Base-by-base conservation (phyloP, 176 grass and related monocot species). In the Phoenix roebelenii region DNA sequence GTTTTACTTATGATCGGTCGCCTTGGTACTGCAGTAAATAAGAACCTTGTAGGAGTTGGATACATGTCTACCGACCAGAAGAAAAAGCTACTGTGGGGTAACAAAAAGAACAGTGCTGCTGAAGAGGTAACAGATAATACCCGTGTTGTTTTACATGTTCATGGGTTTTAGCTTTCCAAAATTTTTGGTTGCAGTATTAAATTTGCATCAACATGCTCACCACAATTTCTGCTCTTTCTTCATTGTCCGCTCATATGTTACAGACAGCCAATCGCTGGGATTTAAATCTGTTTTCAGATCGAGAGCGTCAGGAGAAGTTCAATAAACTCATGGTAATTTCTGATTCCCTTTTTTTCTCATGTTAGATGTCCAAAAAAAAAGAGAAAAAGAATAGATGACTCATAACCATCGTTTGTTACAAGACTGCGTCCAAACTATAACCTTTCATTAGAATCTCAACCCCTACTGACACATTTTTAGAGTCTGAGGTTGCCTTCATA, bases 401-500 rank as follows among this genome's bases (percentile, higher is more conserved):
- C 1, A 49, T 50, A 24, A 22, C 55, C 39, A 50, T 58, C 15
- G 56, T 10, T 1, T 1, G 12, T 48, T 58, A 25, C 7, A 18
- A 23, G 28, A 58, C 22, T 69, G 20, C 58, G 59, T 60, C 64
- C 16, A 23, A 51, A 28, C 30, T 72, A 54, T 5, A 70, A 60
- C 50, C 23, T 68, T 55, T 26, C 4, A 23, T 9, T n/a, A 60
- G 67, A 79, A 55, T 77, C 54, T 74, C 50, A 60, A 53, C 19
- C 63, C 72, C 58, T 61, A 97, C 93, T 97, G 80, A 91, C 83
- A 88, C 78, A 0, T 74, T 87, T 85, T 88, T 83, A 97, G 84
- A 92, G 85, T 97, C 87, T 97, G 87, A 91, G 93, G 87, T 76
- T 92, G 84, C 78, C 86, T 97, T 88, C 81, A 77, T 95, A 81